These are phyloP conservation scores for Gossypium australe DNA, from an alignment of 345 rosid genomes.

Conservation along the genomic window DNA sequence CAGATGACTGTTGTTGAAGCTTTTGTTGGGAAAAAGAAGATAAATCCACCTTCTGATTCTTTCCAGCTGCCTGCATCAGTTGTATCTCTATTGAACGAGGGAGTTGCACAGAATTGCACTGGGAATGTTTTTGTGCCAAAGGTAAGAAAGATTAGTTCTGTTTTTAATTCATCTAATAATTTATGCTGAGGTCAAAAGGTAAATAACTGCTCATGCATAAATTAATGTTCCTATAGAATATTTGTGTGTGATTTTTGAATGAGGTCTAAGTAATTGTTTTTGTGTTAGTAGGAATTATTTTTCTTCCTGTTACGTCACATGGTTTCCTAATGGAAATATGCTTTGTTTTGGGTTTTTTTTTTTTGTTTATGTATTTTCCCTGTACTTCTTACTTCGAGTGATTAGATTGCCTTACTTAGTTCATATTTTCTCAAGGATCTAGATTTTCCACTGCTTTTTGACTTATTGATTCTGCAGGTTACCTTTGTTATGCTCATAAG, in stretches of 20 bases:
- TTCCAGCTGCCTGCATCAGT: slow-evolving; percentile 44
- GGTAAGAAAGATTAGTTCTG: slow-evolving; percentile 35
- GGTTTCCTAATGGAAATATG: background rate
- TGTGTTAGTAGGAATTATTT: background rate
- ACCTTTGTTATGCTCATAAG: background rate
- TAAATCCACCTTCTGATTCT: slow-evolving; percentile 49
- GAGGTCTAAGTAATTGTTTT: background rate
- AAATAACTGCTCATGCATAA: background rate
- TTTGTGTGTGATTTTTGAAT: background rate
- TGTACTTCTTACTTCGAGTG: background rate
- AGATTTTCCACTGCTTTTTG: background rate
- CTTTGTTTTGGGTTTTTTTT: background rate
- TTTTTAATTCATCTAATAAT: background rate
- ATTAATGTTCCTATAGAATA: background rate
- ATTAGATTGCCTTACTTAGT: background rate
- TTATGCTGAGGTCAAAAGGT: background rate
- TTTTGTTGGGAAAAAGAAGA: slow-evolving; percentile 62
- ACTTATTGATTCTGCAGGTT: background rate
- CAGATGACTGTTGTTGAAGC: slow-evolving; percentile 98
- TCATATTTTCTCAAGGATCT: background rate
- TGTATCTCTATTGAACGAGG: slow-evolving; percentile 56
- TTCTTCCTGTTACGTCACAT: background rate
- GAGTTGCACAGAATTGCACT: slow-evolving; percentile 82
- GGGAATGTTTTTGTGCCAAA: slow-evolving; percentile 78
- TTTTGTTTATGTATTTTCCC: background rate